phyloP scores from a whole-genome alignment of 2,329 filamentous ascomycete species.

The Sporothrix mexicana region DNA sequence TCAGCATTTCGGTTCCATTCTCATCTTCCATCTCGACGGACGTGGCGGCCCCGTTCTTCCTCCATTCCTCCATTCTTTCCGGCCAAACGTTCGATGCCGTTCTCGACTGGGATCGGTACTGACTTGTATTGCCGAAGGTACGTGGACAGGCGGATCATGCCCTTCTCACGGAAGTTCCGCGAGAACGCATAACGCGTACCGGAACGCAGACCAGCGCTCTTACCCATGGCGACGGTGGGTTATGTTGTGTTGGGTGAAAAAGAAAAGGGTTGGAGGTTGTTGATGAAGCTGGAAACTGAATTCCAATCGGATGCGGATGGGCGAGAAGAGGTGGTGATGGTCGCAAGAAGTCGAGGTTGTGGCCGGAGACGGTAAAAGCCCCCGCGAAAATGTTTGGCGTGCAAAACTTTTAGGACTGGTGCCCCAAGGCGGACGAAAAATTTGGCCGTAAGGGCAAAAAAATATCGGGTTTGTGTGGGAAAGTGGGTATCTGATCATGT shows the following conservation, averaged over 20 bases:
- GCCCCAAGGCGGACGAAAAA: slow-evolving; percentile 31
- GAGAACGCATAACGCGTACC: slow-evolving; percentile 95
- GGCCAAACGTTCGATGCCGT: slow-evolving; percentile 1
- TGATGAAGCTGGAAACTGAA: slow-evolving; percentile 17
- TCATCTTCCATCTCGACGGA: background rate
- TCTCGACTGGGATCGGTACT: slow-evolving; percentile 42
- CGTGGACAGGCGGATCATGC: slow-evolving; percentile 89
- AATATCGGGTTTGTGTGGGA: slow-evolving; percentile 35
- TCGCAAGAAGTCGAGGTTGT: slow-evolving; percentile 26
- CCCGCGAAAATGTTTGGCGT: slow-evolving; percentile 34
- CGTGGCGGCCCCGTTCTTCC: background rate
- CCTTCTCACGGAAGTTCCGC: slow-evolving; percentile 92
- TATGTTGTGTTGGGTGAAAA: slow-evolving; percentile 33
- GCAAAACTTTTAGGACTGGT: slow-evolving; percentile 36
- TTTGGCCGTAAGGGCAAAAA: slow-evolving; percentile 31
- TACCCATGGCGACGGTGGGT: slow-evolving; percentile 68
- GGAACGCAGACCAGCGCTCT: slow-evolving; percentile 83
- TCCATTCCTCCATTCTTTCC: background rate
- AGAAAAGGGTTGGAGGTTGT: slow-evolving; percentile 13
- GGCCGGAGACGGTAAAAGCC: slow-evolving; percentile 30
- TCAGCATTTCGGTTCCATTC: slow-evolving; percentile 40
- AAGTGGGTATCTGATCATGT: slow-evolving; percentile 31
- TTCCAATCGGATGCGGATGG: slow-evolving; percentile 23
- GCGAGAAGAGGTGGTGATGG: slow-evolving; percentile 29
- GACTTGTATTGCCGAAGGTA: slow-evolving; percentile 95